Evolutionary conservation across 75 land plant genomes (phyloP).

Genomic region (Larix kaempferi): DNA sequence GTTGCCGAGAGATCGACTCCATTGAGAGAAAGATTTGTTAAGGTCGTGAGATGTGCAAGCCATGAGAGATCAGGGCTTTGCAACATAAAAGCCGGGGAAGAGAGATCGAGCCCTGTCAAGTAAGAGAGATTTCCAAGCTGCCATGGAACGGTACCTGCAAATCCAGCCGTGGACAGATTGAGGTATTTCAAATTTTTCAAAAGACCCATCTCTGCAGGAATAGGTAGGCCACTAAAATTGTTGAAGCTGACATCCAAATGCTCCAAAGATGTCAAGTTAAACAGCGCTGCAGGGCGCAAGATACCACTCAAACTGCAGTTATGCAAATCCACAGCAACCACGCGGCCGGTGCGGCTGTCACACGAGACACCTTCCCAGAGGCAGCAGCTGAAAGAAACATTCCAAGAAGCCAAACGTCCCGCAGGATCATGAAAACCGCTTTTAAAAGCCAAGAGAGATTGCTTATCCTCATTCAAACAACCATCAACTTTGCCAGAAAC

Average conservation of each 20-base stretch:
- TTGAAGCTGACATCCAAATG: constrained; percentile 28
- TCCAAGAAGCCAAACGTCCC: too few species aligned
- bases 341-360: too few species aligned
- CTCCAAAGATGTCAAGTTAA: constrained; percentile 12
- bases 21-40: not conserved
- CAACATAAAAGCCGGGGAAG: not conserved
- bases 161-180: constrained; percentile 17
- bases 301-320: too few species aligned
- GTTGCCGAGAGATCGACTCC: too few species aligned
- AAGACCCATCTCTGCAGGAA: constrained; percentile 22
- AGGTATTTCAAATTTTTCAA: constrained; percentile 15
- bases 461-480: too few species aligned
- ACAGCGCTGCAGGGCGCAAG: not conserved
- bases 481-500: too few species aligned
- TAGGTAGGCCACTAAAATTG: constrained; percentile 6
- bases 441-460: too few species aligned
- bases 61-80: not conserved
- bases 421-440: too few species aligned
- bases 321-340: too few species aligned
- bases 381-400: too few species aligned
- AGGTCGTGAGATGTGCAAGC: too few species aligned
- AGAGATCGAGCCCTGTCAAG: not conserved
- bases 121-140: constrained; percentile 21
- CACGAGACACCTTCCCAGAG: too few species aligned
- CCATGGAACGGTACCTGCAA: constrained; percentile 15